Evolutionary conservation across 371 early-diverging fungal genomes (phyloP).

Genomic region (Mucor velutinosus): DNA sequence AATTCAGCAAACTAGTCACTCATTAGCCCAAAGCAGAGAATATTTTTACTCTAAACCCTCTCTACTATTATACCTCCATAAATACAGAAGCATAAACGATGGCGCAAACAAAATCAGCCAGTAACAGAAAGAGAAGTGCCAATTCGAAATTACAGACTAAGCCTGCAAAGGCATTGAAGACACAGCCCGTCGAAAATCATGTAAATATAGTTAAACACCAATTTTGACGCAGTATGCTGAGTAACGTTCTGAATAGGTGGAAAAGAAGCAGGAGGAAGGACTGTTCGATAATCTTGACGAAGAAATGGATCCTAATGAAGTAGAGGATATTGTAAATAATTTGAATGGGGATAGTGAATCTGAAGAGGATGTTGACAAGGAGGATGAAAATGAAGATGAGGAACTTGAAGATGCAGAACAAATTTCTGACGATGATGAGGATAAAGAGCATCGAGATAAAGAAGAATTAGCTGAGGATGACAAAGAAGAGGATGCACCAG

Average conservation of each 20-base stretch:
- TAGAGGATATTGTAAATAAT: conserved; percentile 35
- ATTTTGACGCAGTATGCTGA: background rate
- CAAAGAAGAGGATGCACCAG: conserved; percentile 11
- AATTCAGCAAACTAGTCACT: background rate
- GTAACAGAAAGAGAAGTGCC: conserved; percentile 18
- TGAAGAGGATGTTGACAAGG: conserved; percentile 21
- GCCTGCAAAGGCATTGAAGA: conserved; percentile 12
- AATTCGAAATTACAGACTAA: conserved; percentile 8
- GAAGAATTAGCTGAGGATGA: conserved; percentile 5
- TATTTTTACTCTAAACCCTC: background rate
- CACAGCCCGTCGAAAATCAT: background rate
- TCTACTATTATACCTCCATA: background rate
- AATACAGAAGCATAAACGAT: background rate
- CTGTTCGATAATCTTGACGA: conserved; percentile 49
- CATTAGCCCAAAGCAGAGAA: background rate
- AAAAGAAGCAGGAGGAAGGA: conserved; percentile 19
- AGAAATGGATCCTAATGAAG: conserved; percentile 33
- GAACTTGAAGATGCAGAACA: conserved; percentile 34
- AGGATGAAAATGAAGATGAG: conserved; percentile 21
- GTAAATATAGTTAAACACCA: background rate
- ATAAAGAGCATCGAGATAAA: conserved; percentile 8
- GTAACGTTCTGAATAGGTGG: background rate
- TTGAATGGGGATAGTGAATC: conserved; percentile 18
- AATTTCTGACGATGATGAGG: conserved; percentile 18
- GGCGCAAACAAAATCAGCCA: conserved; percentile 1